A percentile compares a stretch with the other conserved stretches of the same genome.
phyloP scores from a whole-genome alignment of 23 red algal genomes.

The Gracilaria caudata region DNA sequence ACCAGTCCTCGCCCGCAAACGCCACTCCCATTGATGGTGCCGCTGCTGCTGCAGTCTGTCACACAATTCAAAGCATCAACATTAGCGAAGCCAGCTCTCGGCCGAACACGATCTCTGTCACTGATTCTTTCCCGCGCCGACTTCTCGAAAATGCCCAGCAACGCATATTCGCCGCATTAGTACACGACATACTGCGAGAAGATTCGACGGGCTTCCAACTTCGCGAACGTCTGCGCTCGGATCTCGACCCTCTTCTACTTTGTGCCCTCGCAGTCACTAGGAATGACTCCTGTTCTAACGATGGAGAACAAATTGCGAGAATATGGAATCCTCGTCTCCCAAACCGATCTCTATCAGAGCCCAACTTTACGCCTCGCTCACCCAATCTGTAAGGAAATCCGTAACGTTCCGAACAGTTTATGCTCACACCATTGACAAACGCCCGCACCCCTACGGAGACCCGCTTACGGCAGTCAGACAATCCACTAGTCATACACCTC shows the following conservation, averaged over 20 bases:
- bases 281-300: neutral
- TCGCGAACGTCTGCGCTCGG: neutral
- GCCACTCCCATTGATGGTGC: no score
- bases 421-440: neutral
- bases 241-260: neutral
- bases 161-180: neutral
- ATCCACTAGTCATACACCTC: no score
- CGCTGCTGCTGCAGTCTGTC: no score
- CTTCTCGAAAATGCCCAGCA: neutral
- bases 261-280: neutral
- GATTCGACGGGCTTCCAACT: neutral
- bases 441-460: neutral
- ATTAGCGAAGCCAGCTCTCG: no score
- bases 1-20: no score
- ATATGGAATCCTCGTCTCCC: neutral
- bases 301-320: neutral
- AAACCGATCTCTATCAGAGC: neutral
- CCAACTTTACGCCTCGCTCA: neutral
- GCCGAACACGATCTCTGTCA: no score
- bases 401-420: neutral
- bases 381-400: neutral
- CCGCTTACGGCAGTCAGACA: no score
- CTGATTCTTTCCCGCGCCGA: neutral
- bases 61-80: no score
- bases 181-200: neutral